These are phyloP conservation scores for Globisporangium solare DNA, from an alignment of 352 stramenopile genomes.

Conservation along the genomic window DNA sequence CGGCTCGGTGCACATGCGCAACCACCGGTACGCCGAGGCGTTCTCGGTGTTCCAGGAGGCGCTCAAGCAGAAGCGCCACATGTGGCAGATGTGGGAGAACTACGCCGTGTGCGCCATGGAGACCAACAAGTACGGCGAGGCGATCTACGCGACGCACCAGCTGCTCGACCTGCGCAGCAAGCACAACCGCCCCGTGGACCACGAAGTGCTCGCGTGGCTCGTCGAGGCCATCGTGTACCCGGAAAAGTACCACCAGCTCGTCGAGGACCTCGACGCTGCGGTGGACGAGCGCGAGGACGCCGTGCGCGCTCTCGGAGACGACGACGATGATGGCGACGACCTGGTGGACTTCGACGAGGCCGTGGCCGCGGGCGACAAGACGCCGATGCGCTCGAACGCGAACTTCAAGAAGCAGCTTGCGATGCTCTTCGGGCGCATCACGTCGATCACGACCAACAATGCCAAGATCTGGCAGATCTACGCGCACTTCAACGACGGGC, in stretches of 20 bases:
- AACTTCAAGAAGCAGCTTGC: slow-evolving; percentile 74
- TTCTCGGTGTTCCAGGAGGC: slow-evolving; percentile 81
- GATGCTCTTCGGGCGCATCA: slow-evolving; percentile 73
- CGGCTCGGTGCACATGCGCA: slow-evolving; percentile 89
- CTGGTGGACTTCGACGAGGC: slow-evolving; percentile 47
- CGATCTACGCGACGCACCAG: slow-evolving; percentile 83
- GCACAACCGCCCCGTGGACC: slow-evolving; percentile 72
- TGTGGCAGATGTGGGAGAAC: slow-evolving; percentile 94
- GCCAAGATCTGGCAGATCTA: slow-evolving; percentile 82
- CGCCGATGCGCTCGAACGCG: slow-evolving; percentile 44
- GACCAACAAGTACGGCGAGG: slow-evolving; percentile 62
- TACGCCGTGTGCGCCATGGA: slow-evolving; percentile 77
- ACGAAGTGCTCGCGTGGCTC: slow-evolving; percentile 77
- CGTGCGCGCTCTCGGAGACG: not conserved
- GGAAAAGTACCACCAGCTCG: slow-evolving; percentile 35
- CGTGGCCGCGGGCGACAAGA: slow-evolving; percentile 33
- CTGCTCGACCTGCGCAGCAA: slow-evolving; percentile 76
- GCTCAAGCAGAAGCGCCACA: slow-evolving; percentile 87
- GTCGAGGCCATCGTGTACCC: slow-evolving; percentile 76
- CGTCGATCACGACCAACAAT: slow-evolving; percentile 73
- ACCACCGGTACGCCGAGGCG: slow-evolving; percentile 69
- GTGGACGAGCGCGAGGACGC: slow-evolving; percentile 16
- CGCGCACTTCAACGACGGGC: slow-evolving; percentile 73
- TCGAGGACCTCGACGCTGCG: slow-evolving; percentile 26
- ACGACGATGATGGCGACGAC: slow-evolving; percentile 41